Evolutionary conservation across 176 grass and related monocot species (phyloP).

Genomic region (Chrysopogon serrulatus): DNA sequence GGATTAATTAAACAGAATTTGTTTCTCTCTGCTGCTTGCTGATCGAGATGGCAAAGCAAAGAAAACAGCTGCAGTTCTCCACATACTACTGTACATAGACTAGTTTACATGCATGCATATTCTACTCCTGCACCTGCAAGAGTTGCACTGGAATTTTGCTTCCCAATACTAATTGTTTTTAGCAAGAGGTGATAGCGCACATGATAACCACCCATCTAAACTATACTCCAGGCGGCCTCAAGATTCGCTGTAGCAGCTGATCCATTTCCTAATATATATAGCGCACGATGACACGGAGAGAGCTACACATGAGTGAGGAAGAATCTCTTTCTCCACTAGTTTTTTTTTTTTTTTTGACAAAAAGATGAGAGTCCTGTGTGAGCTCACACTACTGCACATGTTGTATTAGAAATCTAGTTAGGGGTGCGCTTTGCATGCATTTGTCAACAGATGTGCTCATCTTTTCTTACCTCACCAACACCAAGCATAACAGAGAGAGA

Average conservation of each 20-base stretch:
- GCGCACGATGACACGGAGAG: neutral
- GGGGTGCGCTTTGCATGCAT: neutral
- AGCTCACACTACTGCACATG: constrained; percentile 7
- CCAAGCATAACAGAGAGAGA: neutral
- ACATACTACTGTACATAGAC: constrained; percentile 6
- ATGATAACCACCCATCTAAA: constrained; percentile 8
- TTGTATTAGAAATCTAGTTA: neutral
- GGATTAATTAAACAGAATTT: constrained; percentile 4
- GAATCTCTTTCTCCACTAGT: neutral
- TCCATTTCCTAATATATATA: neutral
- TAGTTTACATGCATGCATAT: neutral
- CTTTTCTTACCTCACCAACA: neutral
- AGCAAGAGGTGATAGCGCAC: neutral
- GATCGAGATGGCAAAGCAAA: neutral
- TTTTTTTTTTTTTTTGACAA: too few relatives aligned
- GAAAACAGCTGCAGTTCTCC: constrained; percentile 21
- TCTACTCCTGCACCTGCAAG: neutral
- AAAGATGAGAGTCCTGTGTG: neutral
- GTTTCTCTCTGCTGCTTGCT: constrained; percentile 8
- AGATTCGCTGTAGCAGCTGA: neutral
- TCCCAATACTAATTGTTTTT: constrained; percentile 10
- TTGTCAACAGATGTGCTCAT: constrained; percentile 32
- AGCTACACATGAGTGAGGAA: too few relatives aligned
- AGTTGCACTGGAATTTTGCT: constrained; percentile 34
- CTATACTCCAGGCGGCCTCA: neutral